Percentiles rank a stretch among this genome's conserved stretches.
phyloP scores from a whole-genome alignment of 23 red algal species.

The Gracilaria domingensis region DNA sequence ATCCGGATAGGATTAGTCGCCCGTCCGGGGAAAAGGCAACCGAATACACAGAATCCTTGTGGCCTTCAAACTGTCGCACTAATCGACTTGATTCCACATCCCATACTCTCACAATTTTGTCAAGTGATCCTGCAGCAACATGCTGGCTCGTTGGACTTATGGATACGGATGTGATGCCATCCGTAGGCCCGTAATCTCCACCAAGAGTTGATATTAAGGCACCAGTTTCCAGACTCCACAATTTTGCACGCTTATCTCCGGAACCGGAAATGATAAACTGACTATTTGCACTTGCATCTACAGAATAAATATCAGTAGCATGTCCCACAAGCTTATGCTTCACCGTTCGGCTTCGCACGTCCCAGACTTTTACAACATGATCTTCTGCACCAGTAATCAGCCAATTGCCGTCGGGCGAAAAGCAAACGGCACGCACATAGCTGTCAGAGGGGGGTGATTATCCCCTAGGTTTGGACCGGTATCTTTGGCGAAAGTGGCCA shows the following conservation, averaged over 20 bases:
- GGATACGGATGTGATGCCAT: constrained; percentile 95
- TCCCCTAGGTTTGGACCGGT: constrained; percentile 13
- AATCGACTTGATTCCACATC: constrained; percentile 81
- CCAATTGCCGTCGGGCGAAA: constrained; percentile 92
- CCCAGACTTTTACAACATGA: constrained; percentile 94
- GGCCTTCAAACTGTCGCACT: constrained; percentile 80
- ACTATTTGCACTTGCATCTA: constrained; percentile 81
- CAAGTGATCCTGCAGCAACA: constrained; percentile 90
- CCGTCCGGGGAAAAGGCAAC: constrained; percentile 96
- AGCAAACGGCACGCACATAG: constrained; percentile 92
- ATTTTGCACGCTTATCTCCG: constrained; percentile 85
- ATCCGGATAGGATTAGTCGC: constrained; percentile 82
- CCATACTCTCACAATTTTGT: constrained; percentile 94
- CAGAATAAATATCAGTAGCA: constrained; percentile 90
- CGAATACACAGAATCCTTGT: constrained; percentile 94
- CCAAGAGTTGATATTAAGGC: constrained; percentile 77
- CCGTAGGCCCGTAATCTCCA: constrained; percentile 64
- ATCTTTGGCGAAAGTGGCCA: constrained; percentile 79
- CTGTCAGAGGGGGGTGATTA: constrained; percentile 15
- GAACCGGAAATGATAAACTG: constrained; percentile 89
- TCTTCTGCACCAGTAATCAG: constrained; percentile 91
- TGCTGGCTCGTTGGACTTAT: constrained; percentile 80
- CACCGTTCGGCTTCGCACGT: constrained; percentile 81
- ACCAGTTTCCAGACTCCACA: constrained; percentile 91
- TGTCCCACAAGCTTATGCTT: constrained; percentile 81